Base-by-base conservation (phyloP, 441 rosid species). In the Eutrema salsugineum region DNA sequence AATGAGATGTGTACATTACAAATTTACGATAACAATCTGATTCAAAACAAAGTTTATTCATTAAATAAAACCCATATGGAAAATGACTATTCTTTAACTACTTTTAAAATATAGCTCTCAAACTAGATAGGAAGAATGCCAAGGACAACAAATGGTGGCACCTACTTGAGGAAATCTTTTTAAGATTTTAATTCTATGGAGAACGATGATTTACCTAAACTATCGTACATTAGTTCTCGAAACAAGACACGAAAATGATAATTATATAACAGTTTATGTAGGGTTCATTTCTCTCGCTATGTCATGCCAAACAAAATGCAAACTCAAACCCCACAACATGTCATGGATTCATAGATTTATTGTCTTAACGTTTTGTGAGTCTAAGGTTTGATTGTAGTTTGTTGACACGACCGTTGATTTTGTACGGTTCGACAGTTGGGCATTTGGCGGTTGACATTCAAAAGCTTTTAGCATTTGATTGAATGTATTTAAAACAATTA, bases 141-240 rank as follows among this genome's bases (percentile, higher is more conserved):
- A 63, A 78, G 73, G 87, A 85, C 85, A 81, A 32, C 48, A 63
- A 75, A 83, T 71, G 80, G 85, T 79, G 87, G 91, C 88, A 83
- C 88, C 87, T 72, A 84, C 75, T 70, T 85, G 55, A 78, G 86
- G 91, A 86, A 87, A 86, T 84, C 82, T 80, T 65, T 61, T 66
- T 47, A 58, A 83, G 87, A 81, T 84, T 75, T 30, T 30, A 30
- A 6, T 30, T 30, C 0, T 74, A 73, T 78, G 75, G 60, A 51
- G n/a, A 51, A 51, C 61, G 16, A 55, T 22, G 43, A 67, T 67
- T 58, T 50, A 44, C 36, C 24, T 56, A 43, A 66, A 51, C 48
- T 44, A 51, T 62, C 62, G 32, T 46, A 63, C 32, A 14, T 54
- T 44, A 35, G 33, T 54, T 54, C 32, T 11, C 10, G 68, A 40